phyloP scores from a whole-genome alignment of 1,139 yeast species.

The Hemisphaericaspora xylanilytica region DNA sequence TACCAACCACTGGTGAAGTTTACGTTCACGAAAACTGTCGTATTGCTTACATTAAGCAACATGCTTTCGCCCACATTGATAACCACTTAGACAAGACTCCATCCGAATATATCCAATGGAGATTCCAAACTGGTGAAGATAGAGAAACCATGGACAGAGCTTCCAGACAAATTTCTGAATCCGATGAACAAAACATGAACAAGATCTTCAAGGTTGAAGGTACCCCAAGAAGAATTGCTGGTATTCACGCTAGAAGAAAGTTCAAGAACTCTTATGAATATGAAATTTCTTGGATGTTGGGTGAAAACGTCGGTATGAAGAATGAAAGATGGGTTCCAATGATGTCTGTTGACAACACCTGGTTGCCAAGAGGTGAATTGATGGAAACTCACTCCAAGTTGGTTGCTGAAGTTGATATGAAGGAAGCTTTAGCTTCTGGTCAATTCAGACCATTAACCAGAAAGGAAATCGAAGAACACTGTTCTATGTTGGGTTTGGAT shows the following conservation, averaged over 20 bases:
- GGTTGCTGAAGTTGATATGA: slow-evolving; percentile 99
- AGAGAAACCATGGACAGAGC: slow-evolving; percentile 99
- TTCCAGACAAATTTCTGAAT: slow-evolving; percentile 95
- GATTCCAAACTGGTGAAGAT: slow-evolving; percentile 99
- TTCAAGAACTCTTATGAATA: slow-evolving; percentile 99
- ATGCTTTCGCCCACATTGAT: slow-evolving; percentile 99
- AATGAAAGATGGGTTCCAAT: slow-evolving; percentile 99
- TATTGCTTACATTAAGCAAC: slow-evolving; percentile 99
- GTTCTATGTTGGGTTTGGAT: slow-evolving; percentile 97
- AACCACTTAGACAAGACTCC: slow-evolving; percentile 99
- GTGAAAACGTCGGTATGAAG: slow-evolving; percentile 99
- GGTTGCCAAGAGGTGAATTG: slow-evolving; percentile 99
- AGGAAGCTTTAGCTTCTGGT: slow-evolving; percentile 99
- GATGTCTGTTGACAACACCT: slow-evolving; percentile 99
- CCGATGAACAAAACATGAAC: slow-evolving; percentile 98
- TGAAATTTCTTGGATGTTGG: slow-evolving; percentile 94
- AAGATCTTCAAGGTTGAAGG: slow-evolving; percentile 98
- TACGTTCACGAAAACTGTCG: slow-evolving; percentile 99
- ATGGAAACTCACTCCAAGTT: slow-evolving; percentile 97
- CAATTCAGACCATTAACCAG: slow-evolving; percentile 99
- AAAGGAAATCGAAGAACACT: slow-evolving; percentile 98
- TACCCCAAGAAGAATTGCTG: slow-evolving; percentile 95
- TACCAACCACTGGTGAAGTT: slow-evolving; percentile 97
- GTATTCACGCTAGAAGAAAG: slow-evolving; percentile 97
- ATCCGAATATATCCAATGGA: slow-evolving; percentile 99